Conservation (phyloP, 371 early-diverging fungal genomes). For the Fennellomyces sp. region DNA sequence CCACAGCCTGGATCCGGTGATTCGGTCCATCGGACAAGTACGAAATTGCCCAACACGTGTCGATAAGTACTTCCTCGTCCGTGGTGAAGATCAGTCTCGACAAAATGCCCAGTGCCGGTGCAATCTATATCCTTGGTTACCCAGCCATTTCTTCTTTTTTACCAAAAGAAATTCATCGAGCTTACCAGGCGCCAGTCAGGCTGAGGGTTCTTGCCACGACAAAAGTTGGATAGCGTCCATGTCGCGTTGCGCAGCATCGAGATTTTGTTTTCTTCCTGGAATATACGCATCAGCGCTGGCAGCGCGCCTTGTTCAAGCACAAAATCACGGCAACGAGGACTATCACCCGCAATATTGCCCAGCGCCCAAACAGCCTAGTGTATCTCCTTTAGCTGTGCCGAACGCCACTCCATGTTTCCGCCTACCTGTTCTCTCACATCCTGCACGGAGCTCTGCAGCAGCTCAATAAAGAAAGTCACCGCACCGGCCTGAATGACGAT, state of each 20-base stretch:
- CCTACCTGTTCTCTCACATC: slow-evolving; percentile 96
- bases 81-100: slow-evolving; percentile 84
- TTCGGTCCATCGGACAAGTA: slow-evolving; percentile 97
- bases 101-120: slow-evolving; percentile 85
- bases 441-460: slow-evolving; percentile 81
- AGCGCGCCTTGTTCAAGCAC: slow-evolving; percentile 89
- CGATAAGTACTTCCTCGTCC: slow-evolving; percentile 96
- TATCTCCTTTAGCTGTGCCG: not conserved
- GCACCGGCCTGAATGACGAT: slow-evolving; percentile 93
- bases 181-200: slow-evolving; percentile 87
- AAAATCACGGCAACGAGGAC: slow-evolving; percentile 92
- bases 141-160: not conserved
- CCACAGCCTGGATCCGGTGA: slow-evolving; percentile 95
- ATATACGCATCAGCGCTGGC: slow-evolving; percentile 80
- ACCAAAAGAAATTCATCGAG: not conserved
- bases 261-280: slow-evolving; percentile 84
- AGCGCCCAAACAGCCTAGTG: slow-evolving; percentile 98
- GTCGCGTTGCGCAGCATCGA: slow-evolving; percentile 98
- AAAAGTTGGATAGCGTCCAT: slow-evolving; percentile 99
- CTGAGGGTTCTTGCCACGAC: slow-evolving; percentile 98
- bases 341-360: slow-evolving; percentile 99
- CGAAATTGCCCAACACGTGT: slow-evolving; percentile 99
- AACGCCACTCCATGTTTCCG: no score
- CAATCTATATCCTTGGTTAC: slow-evolving; percentile 77
- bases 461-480: slow-evolving; percentile 89